Conservation (phyloP, 1,284 basidiomycete genomes). For the Ceratobasidium sp. region DNA sequence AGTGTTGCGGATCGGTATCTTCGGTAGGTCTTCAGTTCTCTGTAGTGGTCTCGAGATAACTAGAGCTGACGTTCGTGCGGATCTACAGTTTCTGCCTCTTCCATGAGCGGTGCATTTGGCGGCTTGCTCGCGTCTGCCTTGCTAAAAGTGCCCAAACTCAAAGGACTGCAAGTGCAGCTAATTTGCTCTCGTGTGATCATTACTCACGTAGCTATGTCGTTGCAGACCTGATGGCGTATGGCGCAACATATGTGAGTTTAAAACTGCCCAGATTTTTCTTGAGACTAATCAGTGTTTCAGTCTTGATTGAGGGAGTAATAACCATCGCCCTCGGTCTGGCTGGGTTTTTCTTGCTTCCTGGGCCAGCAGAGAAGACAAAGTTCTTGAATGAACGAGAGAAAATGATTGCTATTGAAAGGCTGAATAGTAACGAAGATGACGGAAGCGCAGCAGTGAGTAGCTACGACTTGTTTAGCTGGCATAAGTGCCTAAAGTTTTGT, state of each 20-base stretch:
- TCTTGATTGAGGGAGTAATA: conserved; percentile 52
- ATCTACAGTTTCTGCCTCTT: conserved; percentile 44
- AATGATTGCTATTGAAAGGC: conserved; percentile 47
- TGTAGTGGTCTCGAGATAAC: background rate
- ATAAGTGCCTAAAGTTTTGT: background rate
- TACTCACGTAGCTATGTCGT: conserved; percentile 43
- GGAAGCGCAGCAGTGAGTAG: conserved; percentile 16
- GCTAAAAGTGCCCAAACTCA: conserved; percentile 48
- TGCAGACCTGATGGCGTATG: conserved; percentile 48
- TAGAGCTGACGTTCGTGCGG: no score
- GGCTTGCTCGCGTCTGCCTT: conserved; percentile 48
- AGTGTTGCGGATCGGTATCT: conserved; percentile 52
- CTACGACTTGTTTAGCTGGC: background rate
- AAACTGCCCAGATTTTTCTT: background rate
- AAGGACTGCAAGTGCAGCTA: conserved; percentile 47
- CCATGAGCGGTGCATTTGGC: conserved; percentile 46
- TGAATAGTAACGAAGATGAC: conserved; percentile 23
- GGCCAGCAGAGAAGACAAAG: conserved; percentile 51
- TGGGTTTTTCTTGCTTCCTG: conserved; percentile 53
- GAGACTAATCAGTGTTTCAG: conserved; percentile 10
- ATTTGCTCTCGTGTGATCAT: conserved; percentile 33
- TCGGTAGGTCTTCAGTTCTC: conserved; percentile 42
- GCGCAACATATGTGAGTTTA: conserved; percentile 51
- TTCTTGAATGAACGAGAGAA: conserved; percentile 53
- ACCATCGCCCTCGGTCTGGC: conserved; percentile 52